Evolutionary conservation across 306 rosid genomes (phyloP).

Genomic region (Datisca glomerata): DNA sequence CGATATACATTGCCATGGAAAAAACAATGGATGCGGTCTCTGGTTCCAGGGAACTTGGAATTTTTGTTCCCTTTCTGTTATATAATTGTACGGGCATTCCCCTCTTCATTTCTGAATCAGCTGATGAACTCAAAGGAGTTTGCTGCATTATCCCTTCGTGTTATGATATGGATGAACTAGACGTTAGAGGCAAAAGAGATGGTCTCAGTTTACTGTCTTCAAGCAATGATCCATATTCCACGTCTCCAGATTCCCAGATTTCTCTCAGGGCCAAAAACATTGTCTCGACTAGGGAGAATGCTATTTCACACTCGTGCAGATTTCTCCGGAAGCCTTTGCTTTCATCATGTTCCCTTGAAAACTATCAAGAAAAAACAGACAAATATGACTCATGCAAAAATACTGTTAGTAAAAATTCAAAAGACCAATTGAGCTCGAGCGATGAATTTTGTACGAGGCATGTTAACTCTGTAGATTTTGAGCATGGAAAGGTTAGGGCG

Average conservation of each 20-base stretch:
- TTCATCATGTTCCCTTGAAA: constrained; percentile 20
- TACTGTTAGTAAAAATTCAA: constrained; percentile 20
- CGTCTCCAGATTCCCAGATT: constrained; percentile 16
- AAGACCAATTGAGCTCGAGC: constrained; percentile 17
- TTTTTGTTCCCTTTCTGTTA: constrained; percentile 72
- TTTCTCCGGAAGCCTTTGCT: constrained; percentile 14
- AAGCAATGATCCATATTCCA: constrained; percentile 18
- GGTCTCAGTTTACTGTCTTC: constrained; percentile 57
- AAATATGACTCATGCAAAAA: constrained; percentile 17
- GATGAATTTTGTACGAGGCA: constrained; percentile 22
- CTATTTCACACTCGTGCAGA: constrained; percentile 18
- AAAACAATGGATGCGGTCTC: constrained; percentile 77
- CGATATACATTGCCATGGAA: constrained; percentile 57
- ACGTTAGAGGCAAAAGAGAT: constrained; percentile 25
- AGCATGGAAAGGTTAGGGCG: constrained; percentile 48
- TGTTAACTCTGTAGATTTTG: constrained; percentile 31
- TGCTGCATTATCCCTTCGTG: constrained; percentile 53
- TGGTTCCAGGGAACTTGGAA: constrained; percentile 63
- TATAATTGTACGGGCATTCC: constrained; percentile 86
- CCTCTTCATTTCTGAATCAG: constrained; percentile 40
- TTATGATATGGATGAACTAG: constrained; percentile 34
- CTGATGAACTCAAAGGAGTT: constrained; percentile 30
- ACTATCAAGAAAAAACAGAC: constrained; percentile 19
- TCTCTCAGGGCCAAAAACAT: constrained; percentile 21
- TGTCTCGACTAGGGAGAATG: constrained; percentile 42